Conservation (phyloP, 495 filamentous ascomycete genomes). For the Haplographium delicatum region DNA sequence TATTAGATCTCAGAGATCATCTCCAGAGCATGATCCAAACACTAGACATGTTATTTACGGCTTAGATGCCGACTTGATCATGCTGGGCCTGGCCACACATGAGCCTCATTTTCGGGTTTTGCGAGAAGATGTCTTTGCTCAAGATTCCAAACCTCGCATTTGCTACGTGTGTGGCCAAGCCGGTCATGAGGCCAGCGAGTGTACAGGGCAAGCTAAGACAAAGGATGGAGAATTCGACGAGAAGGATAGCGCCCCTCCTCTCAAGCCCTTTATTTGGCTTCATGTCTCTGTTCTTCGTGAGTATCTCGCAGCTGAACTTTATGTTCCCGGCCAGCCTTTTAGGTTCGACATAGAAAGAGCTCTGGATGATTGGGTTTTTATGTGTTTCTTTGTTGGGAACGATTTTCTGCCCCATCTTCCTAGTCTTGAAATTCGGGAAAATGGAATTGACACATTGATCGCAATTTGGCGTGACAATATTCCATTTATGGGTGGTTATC, state of each 20-base stretch:
- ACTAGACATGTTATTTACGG: conserved; percentile 95
- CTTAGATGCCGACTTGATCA: conserved; percentile 96
- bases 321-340: conserved; percentile 73
- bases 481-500: conserved; percentile 84
- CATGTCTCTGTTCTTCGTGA: conserved; percentile 89
- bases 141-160: conserved; percentile 71
- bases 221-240: conserved; percentile 83
- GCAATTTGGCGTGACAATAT: conserved; percentile 95
- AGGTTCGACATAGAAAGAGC: conserved; percentile 88
- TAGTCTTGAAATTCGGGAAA: conserved; percentile 92
- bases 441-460: conserved; percentile 93
- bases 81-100: conserved; percentile 96
- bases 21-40: conserved; percentile 90
- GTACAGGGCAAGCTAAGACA: conserved; percentile 74
- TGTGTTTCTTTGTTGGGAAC: conserved; percentile 99
- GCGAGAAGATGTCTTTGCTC: conserved; percentile 94
- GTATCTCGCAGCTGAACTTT: conserved; percentile 86
- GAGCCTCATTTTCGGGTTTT: conserved; percentile 97
- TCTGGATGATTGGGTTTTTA: conserved; percentile 99
- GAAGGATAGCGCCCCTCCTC: conserved; percentile 60
- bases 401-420: conserved; percentile 97
- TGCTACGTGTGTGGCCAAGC: conserved; percentile 87
- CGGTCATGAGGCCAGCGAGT: conserved; percentile 81
- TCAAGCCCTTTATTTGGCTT: conserved; percentile 97
- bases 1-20: conserved; percentile 84